A percentile compares a stretch with the other conserved stretches of the same genome.
phyloP scores from a whole-genome alignment of 1,284 basidiomycete species.

The Cutaneotrichosporon sp. region DNA sequence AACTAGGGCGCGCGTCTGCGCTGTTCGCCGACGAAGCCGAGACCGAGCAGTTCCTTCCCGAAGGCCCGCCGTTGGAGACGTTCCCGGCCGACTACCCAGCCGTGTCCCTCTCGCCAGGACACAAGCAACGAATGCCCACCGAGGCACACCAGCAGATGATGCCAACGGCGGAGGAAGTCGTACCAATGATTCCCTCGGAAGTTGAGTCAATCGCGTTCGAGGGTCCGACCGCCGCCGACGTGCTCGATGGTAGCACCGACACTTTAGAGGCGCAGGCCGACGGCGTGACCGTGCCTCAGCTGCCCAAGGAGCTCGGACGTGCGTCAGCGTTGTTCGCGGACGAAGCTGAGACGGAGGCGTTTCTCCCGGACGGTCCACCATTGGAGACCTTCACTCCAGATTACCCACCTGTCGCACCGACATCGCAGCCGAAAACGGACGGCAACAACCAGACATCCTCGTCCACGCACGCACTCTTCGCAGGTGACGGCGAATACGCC shows the following conservation, averaged over 20 bases:
- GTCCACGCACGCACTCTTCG: not conserved
- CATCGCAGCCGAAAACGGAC: not conserved
- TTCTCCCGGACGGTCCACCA: conserved; percentile 8
- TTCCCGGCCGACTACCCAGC: conserved; percentile 2
- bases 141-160: not conserved
- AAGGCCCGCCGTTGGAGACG: conserved; percentile 1
- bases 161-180: not conserved
- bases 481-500: conserved; percentile 5
- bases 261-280: not conserved
- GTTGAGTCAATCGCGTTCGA: conserved; percentile 15
- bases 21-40: conserved; percentile 20
- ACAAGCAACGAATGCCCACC: too few relatives aligned
- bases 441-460: not conserved
- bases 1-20: conserved; percentile 9
- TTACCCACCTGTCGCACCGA: not conserved
- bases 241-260: not conserved
- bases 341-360: conserved; percentile 13
- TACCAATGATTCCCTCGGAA: conserved; percentile 15
- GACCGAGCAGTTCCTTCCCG: conserved; percentile 8
- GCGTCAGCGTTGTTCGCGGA: conserved; percentile 17
- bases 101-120: not conserved
- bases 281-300: not conserved
- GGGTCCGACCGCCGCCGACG: conserved; percentile 1
- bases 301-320: conserved; percentile 12
- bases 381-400: conserved; percentile 2